Evolutionary conservation across 345 rosid species (phyloP), one percentile per base, ranked within the genome.

Genomic region (Alliaria petiolata): DNA sequence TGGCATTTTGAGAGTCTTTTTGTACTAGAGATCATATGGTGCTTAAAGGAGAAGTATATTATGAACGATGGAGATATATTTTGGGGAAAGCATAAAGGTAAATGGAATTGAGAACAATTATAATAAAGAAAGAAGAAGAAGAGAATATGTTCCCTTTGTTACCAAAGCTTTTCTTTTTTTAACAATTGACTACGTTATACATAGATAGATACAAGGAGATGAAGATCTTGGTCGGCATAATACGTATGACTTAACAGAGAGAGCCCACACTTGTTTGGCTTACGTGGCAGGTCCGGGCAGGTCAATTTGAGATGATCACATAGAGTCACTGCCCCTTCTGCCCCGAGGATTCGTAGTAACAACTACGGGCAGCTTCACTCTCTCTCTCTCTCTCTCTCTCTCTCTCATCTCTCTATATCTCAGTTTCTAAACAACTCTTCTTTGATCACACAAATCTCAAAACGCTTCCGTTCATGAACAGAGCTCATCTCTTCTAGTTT

Each of bases 181-280:
- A 62, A 65, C 39, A 47, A 60, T 28, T 53, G 57, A 62, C 64
- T 52, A 40, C 16, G 63, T 53, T n/a, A 28, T n/a, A 49, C 22
- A 60, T 59, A 60, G 34, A 39, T 52, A 16, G 0, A 39, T 2
- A 40, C 10, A 66, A 4, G 33, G 19, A 50, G 33, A 72, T 19
- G 65, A 52, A 75, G 74, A 75, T 75, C 69, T 75, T 68, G 79
- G 79, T 75, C 79, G 65, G 74, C 79, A 75, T 44, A 46, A 75
- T 16, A 44, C 28, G 69, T 59, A 58, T 56, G 71, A 72, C 36
- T 33, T 22, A 53, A 43, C 46, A 65, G 51, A 65, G 66, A 30
- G 51, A 57, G 61, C 68, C 79, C 79, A 75, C 74, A 75, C 35
- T 68, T 75, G 74, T 75, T 22, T 61, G 22, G 65, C 74, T 62